Percentiles rank a stretch among this genome's conserved stretches.
phyloP scores from a whole-genome alignment of 768 basidiomycete species.

The Lactarius sp. region DNA sequence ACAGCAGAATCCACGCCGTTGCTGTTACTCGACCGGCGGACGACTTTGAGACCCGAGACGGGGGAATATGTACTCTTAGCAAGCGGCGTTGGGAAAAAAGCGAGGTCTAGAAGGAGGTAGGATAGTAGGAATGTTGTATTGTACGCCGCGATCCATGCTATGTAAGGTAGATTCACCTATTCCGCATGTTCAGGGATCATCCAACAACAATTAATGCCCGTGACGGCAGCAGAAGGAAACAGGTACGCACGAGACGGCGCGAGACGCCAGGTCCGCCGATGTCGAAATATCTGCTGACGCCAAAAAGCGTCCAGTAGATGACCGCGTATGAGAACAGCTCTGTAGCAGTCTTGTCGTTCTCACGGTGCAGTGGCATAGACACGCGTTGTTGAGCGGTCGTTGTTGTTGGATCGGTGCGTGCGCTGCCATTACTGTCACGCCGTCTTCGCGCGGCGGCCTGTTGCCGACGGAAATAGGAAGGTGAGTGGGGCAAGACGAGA shows the following conservation, averaged over 20 bases:
- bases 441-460: constrained; percentile 30
- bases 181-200: not conserved
- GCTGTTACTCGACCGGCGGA: not conserved
- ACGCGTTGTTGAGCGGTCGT: not conserved
- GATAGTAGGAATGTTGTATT: constrained; percentile 81
- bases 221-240: not conserved
- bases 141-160: constrained; percentile 85
- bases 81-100: constrained; percentile 51
- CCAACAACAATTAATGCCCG: not conserved
- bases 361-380: constrained; percentile 37
- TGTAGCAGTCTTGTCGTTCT: constrained; percentile 67
- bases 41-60: constrained; percentile 35
- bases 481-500: constrained; percentile 71
- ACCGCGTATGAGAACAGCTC: constrained; percentile 73
- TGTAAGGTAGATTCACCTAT: constrained; percentile 85
- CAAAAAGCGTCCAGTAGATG: constrained; percentile 71
- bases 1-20: not conserved
- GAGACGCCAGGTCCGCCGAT: constrained; percentile 45
- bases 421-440: constrained; percentile 26
- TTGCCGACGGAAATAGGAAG: constrained; percentile 61
- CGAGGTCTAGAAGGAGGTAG: constrained; percentile 72
- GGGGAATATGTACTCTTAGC: constrained; percentile 34
- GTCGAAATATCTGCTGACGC: constrained; percentile 32
- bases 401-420: constrained; percentile 7
- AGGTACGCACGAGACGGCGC: constrained; percentile 51